Evolutionary conservation across 2,329 filamentous ascomycete genomes (phyloP), one percentile per base, ranked within the genome.

Genomic region (Scytalidium lignicola): DNA sequence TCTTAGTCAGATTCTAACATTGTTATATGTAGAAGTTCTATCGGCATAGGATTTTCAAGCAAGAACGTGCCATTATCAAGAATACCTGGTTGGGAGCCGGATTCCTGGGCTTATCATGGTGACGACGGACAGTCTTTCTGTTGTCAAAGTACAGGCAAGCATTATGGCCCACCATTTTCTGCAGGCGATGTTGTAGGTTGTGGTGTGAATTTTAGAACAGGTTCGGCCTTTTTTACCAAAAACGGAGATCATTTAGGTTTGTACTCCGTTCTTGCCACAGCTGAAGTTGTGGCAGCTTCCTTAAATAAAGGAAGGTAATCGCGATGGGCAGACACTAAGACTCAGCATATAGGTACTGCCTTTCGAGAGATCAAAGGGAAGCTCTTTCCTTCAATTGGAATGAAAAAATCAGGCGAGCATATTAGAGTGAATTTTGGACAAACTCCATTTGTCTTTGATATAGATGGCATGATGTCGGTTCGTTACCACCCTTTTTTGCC

Each of bases 361-460:
- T 90, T 90, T 62, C 74, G 77, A 43, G 82, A 88, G 54, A 72
- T 90, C 45, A 72, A 75, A 52, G 76, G 79, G 10, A 79, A 79
- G 61, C 65, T 89, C n/a, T 91, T 83, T 62, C 83, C 83, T 18
- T 72, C 75, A 0, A 70, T 86, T 20, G 82, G 83, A n/a, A 70
- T 87, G 46, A 86, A 85, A 62, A 83, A 79, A 61, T 66, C 74
- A 1, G 79, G 80, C 41, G 83, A 86, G 59, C 74, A 80, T 56
- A 64, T 86, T 50, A 69, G 74, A 51, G 79, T 74, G 56, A 87
- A 87, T 61, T 86, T 87, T 68, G 83, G 83, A 43, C 81, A 85
- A 66, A 79, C 78, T 47, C 86, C 87, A 3, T 97, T 97, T 66
- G 78, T 89, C 41, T 99, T 86, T 69, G 88, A 96, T 65, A 97